Evolutionary conservation across 108 stramenopile species (phyloP).

Genomic region (Licmophora abbreviata): DNA sequence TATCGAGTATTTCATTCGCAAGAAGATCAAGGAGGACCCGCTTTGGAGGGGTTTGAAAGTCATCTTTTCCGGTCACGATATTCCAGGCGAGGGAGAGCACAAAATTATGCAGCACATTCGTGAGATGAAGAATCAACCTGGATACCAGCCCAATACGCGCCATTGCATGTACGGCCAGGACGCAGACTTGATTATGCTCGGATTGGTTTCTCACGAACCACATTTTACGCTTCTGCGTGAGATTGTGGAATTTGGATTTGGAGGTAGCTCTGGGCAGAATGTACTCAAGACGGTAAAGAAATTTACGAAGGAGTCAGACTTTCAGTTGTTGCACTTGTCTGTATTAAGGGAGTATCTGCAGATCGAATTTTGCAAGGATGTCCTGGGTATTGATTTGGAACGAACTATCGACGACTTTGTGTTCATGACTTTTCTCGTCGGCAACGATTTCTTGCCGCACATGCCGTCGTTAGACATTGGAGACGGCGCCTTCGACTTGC

Average conservation of each 20-base stretch:
- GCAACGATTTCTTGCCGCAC: constrained; percentile 96
- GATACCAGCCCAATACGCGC: constrained; percentile 84
- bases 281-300: constrained; percentile 85
- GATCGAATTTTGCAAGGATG: constrained; percentile 76
- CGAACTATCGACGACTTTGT: constrained; percentile 98
- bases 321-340: constrained; percentile 94
- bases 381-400: constrained; percentile 86
- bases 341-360: constrained; percentile 93
- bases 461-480: constrained; percentile 94
- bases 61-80: constrained; percentile 95
- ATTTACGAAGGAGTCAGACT: constrained; percentile 91
- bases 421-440: constrained; percentile 97
- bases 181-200: constrained; percentile 99
- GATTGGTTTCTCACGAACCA: constrained; percentile 95
- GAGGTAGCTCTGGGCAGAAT: constrained; percentile 48
- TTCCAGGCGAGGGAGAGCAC: constrained; percentile 99
- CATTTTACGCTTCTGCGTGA: constrained; percentile 96
- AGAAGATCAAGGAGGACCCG: constrained; percentile 95
- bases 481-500: constrained; percentile 91
- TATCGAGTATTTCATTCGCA: constrained; percentile 88
- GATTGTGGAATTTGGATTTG: constrained; percentile 79
- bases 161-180: constrained; percentile 99
- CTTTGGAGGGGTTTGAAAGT: constrained; percentile 86
- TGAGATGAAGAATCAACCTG: constrained; percentile 73
- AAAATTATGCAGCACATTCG: constrained; percentile 99